Evolutionary conservation across 1,284 basidiomycete genomes (phyloP).

Genomic region (Cutaneotrichosporon dermatis): DNA sequence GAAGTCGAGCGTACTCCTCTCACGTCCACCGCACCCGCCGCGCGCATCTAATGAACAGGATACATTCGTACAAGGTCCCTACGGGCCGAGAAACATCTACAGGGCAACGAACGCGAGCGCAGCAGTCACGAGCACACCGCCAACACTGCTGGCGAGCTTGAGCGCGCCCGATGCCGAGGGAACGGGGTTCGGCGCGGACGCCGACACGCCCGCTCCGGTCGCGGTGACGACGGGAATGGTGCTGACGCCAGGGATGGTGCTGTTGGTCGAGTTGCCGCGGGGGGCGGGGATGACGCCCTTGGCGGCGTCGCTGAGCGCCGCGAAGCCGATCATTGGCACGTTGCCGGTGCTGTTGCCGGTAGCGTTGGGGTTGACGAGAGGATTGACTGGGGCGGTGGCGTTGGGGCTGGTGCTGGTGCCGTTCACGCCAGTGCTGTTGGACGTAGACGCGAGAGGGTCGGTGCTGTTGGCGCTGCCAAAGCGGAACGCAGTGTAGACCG

Average conservation of each 20-base stretch:
- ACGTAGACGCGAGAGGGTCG: no score
- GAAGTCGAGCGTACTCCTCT: no score
- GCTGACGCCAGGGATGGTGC: background rate
- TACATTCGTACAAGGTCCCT: no score
- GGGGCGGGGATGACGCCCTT: background rate
- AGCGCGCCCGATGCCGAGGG: background rate
- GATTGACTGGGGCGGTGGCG: no score
- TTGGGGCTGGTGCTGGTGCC: background rate
- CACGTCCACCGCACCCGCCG: no score
- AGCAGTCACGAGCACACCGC: background rate
- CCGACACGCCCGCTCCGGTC: background rate
- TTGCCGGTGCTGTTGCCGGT: background rate
- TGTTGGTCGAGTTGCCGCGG: background rate
- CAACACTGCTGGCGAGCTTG: background rate
- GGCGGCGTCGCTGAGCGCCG: background rate
- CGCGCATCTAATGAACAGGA: no score
- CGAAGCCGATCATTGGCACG: background rate
- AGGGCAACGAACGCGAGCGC: background rate
- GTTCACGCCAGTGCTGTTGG: no score
- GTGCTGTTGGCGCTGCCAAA: background rate
- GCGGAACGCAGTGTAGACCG: background rate
- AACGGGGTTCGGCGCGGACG: background rate
- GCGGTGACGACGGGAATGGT: background rate
- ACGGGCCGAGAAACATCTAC: background rate
- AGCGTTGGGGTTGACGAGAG: background rate